Percentiles rank a stretch among this genome's conserved stretches.
Evolutionary conservation across 371 early-diverging fungal species (phyloP).

Genomic region (Mucor mucedo): DNA sequence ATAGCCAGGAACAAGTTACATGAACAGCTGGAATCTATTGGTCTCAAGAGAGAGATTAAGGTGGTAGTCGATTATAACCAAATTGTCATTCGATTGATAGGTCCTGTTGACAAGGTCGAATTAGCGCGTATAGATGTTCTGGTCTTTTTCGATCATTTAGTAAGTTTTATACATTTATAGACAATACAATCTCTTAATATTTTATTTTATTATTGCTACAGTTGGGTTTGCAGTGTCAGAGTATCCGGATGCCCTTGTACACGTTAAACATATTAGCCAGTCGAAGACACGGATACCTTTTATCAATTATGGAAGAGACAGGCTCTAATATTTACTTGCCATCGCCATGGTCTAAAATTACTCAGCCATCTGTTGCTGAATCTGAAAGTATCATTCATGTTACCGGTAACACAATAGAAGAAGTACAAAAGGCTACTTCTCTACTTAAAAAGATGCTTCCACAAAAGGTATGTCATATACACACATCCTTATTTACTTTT

Average conservation of each 20-base stretch:
- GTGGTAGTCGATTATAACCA: slow-evolving; percentile 25
- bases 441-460: slow-evolving; percentile 22
- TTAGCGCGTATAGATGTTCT: slow-evolving; percentile 23
- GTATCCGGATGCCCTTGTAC: slow-evolving; percentile 19
- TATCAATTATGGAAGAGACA: slow-evolving; percentile 69
- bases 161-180: slow-evolving; percentile 5
- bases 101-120: slow-evolving; percentile 21
- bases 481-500: not conserved
- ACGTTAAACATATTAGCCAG: slow-evolving; percentile 17
- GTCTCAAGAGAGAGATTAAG: slow-evolving; percentile 15
- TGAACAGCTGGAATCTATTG: slow-evolving; percentile 20
- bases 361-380: slow-evolving; percentile 16
- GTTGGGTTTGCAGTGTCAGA: slow-evolving; percentile 17
- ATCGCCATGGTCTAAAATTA: slow-evolving; percentile 29
- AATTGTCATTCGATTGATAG: slow-evolving; percentile 14
- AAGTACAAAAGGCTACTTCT: slow-evolving; percentile 21
- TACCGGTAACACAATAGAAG: slow-evolving; percentile 23
- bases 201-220: slow-evolving; percentile 10
- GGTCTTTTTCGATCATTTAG: slow-evolving; percentile 21
- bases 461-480: slow-evolving; percentile 23
- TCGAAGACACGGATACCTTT: slow-evolving; percentile 35
- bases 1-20: slow-evolving; percentile 23
- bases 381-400: slow-evolving; percentile 23
- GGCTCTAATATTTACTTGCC: slow-evolving; percentile 70
- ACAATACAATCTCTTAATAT: not conserved